Conservation (phyloP, 345 rosid species). For the Eucalyptus viminalis region DNA sequence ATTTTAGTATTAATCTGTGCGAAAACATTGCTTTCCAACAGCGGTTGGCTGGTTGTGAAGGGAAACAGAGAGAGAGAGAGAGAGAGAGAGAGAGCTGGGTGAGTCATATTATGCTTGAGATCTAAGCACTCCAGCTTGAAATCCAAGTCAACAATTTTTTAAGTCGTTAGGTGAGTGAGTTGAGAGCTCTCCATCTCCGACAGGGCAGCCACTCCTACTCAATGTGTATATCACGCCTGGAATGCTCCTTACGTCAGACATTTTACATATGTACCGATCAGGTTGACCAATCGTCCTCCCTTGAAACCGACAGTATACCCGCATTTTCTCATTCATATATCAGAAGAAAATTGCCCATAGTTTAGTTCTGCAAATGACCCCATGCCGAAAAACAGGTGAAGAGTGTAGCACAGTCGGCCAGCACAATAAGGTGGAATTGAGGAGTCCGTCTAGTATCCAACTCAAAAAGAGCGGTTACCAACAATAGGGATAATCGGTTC, state of each 20-base stretch:
- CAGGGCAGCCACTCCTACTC: not conserved
- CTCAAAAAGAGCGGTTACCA: not conserved
- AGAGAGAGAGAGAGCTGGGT: not conserved
- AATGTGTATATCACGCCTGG: not conserved
- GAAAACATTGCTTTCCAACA: not conserved
- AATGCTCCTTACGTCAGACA: not conserved
- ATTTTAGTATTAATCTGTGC: not conserved
- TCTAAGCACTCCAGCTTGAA: constrained; percentile 10
- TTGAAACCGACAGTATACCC: not conserved
- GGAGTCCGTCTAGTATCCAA: not conserved
- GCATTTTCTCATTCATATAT: not conserved
- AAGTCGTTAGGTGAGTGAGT: constrained; percentile 33
- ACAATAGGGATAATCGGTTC: fast-evolving
- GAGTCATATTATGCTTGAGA: constrained; percentile 10
- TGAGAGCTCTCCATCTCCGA: constrained; percentile 30
- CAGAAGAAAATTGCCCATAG: not conserved
- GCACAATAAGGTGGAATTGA: not conserved
- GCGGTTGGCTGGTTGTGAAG: not conserved
- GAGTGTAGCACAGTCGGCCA: not conserved
- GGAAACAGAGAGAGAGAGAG: not conserved
- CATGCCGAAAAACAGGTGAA: not conserved
- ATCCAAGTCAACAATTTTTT: constrained; percentile 11
- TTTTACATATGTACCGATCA: not conserved
- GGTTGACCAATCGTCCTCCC: not conserved
- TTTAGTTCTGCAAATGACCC: not conserved